Evolutionary conservation across 2,329 filamentous ascomycete genomes (phyloP), one percentile per base, ranked within the genome.

Genomic region (Ophiostoma quercus): DNA sequence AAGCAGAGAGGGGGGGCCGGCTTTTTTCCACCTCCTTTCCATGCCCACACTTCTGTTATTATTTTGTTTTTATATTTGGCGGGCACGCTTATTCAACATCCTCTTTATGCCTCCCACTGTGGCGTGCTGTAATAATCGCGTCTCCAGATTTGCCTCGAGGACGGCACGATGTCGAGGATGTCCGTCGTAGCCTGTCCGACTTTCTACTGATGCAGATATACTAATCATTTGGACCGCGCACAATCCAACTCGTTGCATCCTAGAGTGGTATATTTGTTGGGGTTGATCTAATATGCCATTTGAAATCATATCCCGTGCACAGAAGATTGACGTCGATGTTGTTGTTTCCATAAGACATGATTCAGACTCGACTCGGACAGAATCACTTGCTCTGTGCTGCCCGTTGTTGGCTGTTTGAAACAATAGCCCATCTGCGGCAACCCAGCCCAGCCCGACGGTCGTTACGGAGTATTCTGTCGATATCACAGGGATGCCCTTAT

Each of bases 171-270:
- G 34, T 34, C 34, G 19, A 34, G 5, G 34, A 34, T 34, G 34
- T 34, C 34, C 47, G 47, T 8, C 19, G 47, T 54, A 8, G 47
- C 22, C 47, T 6, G 8, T 34, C 19, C 19, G 43, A 47, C 19
- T 47, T 47, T 7, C 43, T 43, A 43, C 11, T 43, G 4, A 14
- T 43, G 12, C 39, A 34, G 32, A 51, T 12, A 25, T 7, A 29
- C 19, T 11, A 12, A 39, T 65, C 32, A 12, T n/a, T 19, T n/a
- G 29, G 3, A 14, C 29, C 62, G 62, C 62, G 34, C 62, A 39
- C 16, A 65, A 65, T 41, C 32, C 37, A 66, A 43, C 34, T 65
- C n/a, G 34, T 65, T 39, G 34, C 19, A 65, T 65, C 32, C 32
- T 65, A 39, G 57, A 62, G 32, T 34, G 51, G 12, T 34, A 62